Evolutionary conservation across 768 basidiomycete species (phyloP).

Genomic region (Trichaptum fuscoviolaceum): DNA sequence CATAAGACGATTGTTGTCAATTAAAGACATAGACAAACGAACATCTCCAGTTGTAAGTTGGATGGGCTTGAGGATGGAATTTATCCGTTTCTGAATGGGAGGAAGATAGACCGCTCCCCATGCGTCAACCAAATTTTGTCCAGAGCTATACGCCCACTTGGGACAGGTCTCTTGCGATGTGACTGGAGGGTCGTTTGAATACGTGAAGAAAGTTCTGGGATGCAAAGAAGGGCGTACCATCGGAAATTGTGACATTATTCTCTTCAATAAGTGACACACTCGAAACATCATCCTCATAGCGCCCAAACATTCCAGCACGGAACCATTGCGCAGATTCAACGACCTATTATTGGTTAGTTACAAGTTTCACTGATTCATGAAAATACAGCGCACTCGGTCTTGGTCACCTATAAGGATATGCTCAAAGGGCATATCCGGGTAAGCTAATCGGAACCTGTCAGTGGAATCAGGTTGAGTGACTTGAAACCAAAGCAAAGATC

Average conservation of each 20-base stretch:
- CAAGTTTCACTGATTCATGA: conserved; percentile 6
- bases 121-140: conserved; percentile 24
- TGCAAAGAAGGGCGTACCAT: conserved; percentile 32
- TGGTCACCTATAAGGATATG: conserved; percentile 26
- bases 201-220: not conserved
- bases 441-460: conserved; percentile 25
- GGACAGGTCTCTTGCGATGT: conserved; percentile 27
- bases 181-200: not conserved
- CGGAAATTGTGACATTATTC: conserved; percentile 30
- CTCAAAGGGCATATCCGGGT: conserved; percentile 23
- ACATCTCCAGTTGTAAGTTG: conserved; percentile 27
- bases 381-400: conserved; percentile 21
- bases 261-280: conserved; percentile 28
- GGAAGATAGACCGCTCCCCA: conserved; percentile 32
- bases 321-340: conserved; percentile 40
- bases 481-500: not conserved
- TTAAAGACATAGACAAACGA: not conserved
- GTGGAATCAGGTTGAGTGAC: not conserved
- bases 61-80: conserved; percentile 28
- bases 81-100: conserved; percentile 30
- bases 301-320: conserved; percentile 33
- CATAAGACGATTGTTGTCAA: not conserved
- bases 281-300: conserved; percentile 19
- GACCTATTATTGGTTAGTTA: conserved; percentile 17
- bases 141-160: conserved; percentile 28